A percentile compares a stretch with the other conserved stretches of the same genome.
These are phyloP conservation scores for thale cress (Arabidopsis thaliana) DNA, from an alignment of 345 rosid species.

Conservation along the genomic window TAIR10.1 NC_003071.7:14321501-14322000, in stretches of 20 bases:
- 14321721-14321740: conserved; percentile 36
- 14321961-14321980: conserved; percentile 31
- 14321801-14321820: conserved; percentile 42
- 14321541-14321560: conserved; percentile 15
- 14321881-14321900: conserved; percentile 26
- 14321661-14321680: conserved; percentile 32
- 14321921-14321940: conserved; percentile 44
- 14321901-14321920: conserved; percentile 12
- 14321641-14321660: conserved; percentile 28
- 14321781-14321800: conserved; percentile 42
- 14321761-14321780: conserved; percentile 37
- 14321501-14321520: conserved; percentile 23
- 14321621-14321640: conserved; percentile 31
- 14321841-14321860: conserved; percentile 32
- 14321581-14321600: conserved; percentile 25
- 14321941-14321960: conserved; percentile 45
- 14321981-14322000: conserved; percentile 35
- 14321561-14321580: conserved; percentile 16
- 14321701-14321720: conserved; percentile 39
- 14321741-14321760: conserved; percentile 27
- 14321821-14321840: conserved; percentile 42
- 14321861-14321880: conserved; percentile 32
- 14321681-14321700: conserved; percentile 22
- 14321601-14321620: conserved; percentile 24
- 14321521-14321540: conserved; percentile 22